Conservation (phyloP, 1,284 basidiomycete genomes). For the Sphagnurus paluster region DNA sequence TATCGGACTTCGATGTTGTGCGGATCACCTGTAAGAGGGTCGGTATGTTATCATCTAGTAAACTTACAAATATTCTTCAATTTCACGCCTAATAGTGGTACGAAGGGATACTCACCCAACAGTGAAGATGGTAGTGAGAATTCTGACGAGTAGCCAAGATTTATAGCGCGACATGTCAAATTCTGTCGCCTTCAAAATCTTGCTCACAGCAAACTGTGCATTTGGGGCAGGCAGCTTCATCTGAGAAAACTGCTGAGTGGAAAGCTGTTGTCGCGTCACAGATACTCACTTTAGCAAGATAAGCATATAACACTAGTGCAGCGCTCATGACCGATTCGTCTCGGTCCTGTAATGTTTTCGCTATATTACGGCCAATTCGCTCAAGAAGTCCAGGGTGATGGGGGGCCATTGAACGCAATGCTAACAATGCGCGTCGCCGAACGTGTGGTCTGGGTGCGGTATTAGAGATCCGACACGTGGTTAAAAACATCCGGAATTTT, state of each 20-base stretch:
- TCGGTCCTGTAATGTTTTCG: slow-evolving; percentile 47
- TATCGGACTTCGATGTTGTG: slow-evolving; percentile 27
- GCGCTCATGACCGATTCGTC: slow-evolving; percentile 48
- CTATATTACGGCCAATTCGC: slow-evolving; percentile 41
- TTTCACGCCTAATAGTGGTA: slow-evolving; percentile 6
- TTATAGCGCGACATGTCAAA: neutral
- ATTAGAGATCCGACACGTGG: slow-evolving; percentile 9
- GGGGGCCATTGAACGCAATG: slow-evolving; percentile 53
- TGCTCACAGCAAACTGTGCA: slow-evolving; percentile 8
- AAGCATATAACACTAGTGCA: slow-evolving; percentile 41
- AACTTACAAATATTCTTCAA: slow-evolving; percentile 12
- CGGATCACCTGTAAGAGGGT: slow-evolving; percentile 44
- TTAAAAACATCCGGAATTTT: slow-evolving; percentile 9
- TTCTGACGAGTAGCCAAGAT: slow-evolving; percentile 16
- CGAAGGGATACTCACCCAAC: slow-evolving; percentile 20
- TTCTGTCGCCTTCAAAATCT: slow-evolving; percentile 9
- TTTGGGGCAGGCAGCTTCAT: slow-evolving; percentile 14
- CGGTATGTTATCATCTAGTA: slow-evolving; percentile 31
- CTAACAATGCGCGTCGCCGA: slow-evolving; percentile 59
- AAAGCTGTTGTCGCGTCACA: neutral
- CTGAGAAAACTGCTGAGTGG: slow-evolving; percentile 6
- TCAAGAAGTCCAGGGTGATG: slow-evolving; percentile 49
- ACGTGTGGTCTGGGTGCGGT: slow-evolving; percentile 48
- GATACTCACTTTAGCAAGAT: slow-evolving; percentile 26
- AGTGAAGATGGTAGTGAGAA: slow-evolving; percentile 15